phyloP scores from a whole-genome alignment of 768 basidiomycete genomes.

The Lyophyllum decastes region DNA sequence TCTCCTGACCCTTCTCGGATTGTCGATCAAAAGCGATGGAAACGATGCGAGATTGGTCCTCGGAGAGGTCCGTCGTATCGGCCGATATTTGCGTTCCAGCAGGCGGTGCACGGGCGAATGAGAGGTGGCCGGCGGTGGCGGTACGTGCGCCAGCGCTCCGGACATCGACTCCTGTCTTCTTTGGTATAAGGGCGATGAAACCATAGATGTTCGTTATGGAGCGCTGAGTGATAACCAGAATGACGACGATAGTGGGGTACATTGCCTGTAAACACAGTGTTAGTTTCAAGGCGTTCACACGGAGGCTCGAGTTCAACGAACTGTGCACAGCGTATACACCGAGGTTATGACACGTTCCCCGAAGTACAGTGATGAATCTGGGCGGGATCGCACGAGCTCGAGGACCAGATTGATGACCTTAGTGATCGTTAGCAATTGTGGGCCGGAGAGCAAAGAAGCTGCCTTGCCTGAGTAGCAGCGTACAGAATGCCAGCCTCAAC shows the following conservation, averaged over 20 bases:
- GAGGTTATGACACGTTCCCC: conserved; percentile 11
- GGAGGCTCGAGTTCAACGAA: neutral
- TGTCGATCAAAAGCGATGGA: conserved; percentile 6
- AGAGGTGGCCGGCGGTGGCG: conserved; percentile 11
- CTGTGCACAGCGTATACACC: conserved; percentile 10
- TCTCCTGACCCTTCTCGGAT: neutral
- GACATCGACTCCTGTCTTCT: neutral
- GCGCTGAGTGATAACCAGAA: conserved; percentile 8
- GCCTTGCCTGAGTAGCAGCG: conserved; percentile 7
- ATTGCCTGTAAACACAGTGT: neutral
- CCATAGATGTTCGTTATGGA: conserved; percentile 14
- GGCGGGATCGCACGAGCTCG: conserved; percentile 5
- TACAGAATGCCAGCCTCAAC: conserved; percentile 12
- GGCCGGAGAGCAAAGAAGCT: neutral
- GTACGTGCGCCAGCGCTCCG: conserved; percentile 6
- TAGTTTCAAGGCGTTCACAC: neutral
- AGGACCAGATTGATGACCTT: conserved; percentile 14
- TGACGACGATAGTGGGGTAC: neutral
- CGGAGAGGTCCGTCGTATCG: neutral
- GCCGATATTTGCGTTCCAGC: conserved; percentile 1
- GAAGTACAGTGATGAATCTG: conserved; percentile 15
- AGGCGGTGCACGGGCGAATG: conserved; percentile 1
- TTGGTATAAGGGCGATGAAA: neutral
- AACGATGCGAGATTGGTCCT: conserved; percentile 1
- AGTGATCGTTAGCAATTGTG: neutral